Conservation (phyloP, 441 rosid species). For the Flueggea neowawraea region DNA sequence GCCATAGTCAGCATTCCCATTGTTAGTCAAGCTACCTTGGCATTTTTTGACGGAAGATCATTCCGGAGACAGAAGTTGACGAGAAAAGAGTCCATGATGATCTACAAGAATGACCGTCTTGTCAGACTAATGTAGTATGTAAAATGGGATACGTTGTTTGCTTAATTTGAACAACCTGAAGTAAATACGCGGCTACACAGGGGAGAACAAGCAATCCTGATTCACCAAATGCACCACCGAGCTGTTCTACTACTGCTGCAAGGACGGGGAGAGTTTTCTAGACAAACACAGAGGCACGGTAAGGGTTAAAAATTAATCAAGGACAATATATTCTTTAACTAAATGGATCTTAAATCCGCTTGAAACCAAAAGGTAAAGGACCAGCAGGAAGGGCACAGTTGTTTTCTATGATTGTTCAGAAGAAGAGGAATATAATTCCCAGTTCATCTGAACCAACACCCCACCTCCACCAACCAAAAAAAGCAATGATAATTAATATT, state of each 20-base stretch:
- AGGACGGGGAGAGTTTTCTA: conserved; percentile 91
- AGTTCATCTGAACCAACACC: too few relatives aligned
- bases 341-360: too few relatives aligned
- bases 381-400: too few relatives aligned
- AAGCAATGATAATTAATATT: too few relatives aligned
- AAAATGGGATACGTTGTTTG: not conserved
- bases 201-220: conserved; percentile 92
- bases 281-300: conserved; percentile 12
- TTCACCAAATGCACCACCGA: conserved; percentile 85
- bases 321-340: not conserved
- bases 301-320: conserved; percentile 1
- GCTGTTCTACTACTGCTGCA: conserved; percentile 90
- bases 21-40: conserved; percentile 44
- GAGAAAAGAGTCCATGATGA: conserved; percentile 74
- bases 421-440: too few relatives aligned
- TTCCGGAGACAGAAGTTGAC: conserved; percentile 63
- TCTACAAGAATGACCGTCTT: conserved; percentile 30
- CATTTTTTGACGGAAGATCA: conserved; percentile 30
- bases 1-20: conserved; percentile 1
- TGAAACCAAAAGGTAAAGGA: too few relatives aligned
- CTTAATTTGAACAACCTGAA: conserved; percentile 48
- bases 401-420: too few relatives aligned
- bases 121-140: conserved; percentile 7
- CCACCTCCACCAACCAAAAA: too few relatives aligned
- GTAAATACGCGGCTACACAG: conserved; percentile 87